Percentiles rank a stretch among this genome's conserved stretches.
Conservation (phyloP, 768 basidiomycete species). For the Agrocybe chaxingu region DNA sequence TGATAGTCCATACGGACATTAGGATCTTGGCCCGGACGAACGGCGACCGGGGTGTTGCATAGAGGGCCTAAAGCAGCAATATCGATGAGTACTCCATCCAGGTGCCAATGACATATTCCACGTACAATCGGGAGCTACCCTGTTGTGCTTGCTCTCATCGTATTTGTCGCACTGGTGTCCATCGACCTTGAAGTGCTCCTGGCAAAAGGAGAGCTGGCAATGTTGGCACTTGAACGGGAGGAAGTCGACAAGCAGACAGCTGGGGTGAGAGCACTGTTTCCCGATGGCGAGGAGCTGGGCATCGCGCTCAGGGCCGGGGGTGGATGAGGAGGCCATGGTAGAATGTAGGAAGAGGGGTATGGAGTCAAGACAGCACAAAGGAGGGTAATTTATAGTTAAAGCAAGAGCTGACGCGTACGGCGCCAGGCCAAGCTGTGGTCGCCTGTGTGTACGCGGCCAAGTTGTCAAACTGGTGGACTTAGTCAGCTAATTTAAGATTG, state of each 20-base stretch:
- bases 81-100: slow-evolving; percentile 2
- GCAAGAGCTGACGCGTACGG: slow-evolving; percentile 22
- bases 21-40: slow-evolving; percentile 76
- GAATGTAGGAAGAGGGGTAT: slow-evolving; percentile 8
- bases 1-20: slow-evolving; percentile 81
- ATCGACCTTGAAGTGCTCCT: slow-evolving; percentile 72
- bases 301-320: slow-evolving; percentile 35
- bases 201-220: slow-evolving; percentile 68
- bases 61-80: slow-evolving; percentile 53
- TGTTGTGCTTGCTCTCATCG: slow-evolving; percentile 67
- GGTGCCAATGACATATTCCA: slow-evolving; percentile 4
- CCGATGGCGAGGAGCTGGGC: slow-evolving; percentile 64
- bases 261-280: slow-evolving; percentile 63
- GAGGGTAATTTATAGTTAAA: slow-evolving; percentile 11
- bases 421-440: neutral
- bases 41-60: slow-evolving; percentile 71
- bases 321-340: slow-evolving; percentile 17
- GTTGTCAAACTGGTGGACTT: neutral
- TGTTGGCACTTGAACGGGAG: slow-evolving; percentile 86
- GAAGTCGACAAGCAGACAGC: slow-evolving; percentile 77
- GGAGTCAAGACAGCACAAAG: slow-evolving; percentile 10
- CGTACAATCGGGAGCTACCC: slow-evolving; percentile 75
- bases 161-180: slow-evolving; percentile 68
- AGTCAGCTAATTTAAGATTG: slow-evolving; percentile 5
- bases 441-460: neutral